phyloP scores from a whole-genome alignment of 2,329 filamentous ascomycete genomes.

The Neonectria faginata region DNA sequence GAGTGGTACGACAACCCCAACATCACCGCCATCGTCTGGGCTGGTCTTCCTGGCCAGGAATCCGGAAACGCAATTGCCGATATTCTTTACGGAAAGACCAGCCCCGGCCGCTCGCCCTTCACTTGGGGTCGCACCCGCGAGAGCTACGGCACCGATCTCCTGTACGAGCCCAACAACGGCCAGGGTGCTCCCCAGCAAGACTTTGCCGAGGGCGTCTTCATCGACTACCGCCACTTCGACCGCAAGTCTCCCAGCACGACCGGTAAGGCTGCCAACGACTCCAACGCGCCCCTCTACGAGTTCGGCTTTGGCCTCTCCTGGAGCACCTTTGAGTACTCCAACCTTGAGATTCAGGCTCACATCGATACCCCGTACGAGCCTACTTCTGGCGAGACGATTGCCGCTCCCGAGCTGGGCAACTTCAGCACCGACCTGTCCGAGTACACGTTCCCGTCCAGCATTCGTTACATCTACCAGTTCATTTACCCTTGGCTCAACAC shows the following conservation, averaged over 20 bases:
- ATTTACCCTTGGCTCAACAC: slow-evolving; percentile 82
- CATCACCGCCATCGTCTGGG: slow-evolving; percentile 86
- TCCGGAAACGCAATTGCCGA: slow-evolving; percentile 83
- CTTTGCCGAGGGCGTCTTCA: slow-evolving; percentile 82
- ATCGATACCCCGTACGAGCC: slow-evolving; percentile 66
- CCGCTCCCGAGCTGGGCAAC: slow-evolving; percentile 74
- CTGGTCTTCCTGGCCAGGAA: slow-evolving; percentile 85
- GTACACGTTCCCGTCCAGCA: slow-evolving; percentile 74
- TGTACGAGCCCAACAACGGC: slow-evolving; percentile 77
- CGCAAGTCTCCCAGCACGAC: slow-evolving; percentile 55
- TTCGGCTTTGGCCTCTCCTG: slow-evolving; percentile 87
- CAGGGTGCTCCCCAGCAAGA: slow-evolving; percentile 74
- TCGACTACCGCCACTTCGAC: slow-evolving; percentile 79
- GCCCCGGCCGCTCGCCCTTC: slow-evolving; percentile 84
- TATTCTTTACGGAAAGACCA: slow-evolving; percentile 84
- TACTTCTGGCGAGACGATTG: slow-evolving; percentile 69
- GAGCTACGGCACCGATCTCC: slow-evolving; percentile 76
- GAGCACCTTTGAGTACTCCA: slow-evolving; percentile 81
- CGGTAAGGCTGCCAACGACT: slow-evolving; percentile 38
- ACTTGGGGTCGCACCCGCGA: slow-evolving; percentile 77
- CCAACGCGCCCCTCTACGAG: slow-evolving; percentile 75
- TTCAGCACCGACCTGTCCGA: slow-evolving; percentile 71
- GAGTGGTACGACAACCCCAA: slow-evolving; percentile 82
- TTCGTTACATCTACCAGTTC: slow-evolving; percentile 65
- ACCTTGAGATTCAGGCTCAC: slow-evolving; percentile 68